Base-by-base conservation (phyloP, 2,329 filamentous ascomycete species). In the Arthroderma sp. region DNA sequence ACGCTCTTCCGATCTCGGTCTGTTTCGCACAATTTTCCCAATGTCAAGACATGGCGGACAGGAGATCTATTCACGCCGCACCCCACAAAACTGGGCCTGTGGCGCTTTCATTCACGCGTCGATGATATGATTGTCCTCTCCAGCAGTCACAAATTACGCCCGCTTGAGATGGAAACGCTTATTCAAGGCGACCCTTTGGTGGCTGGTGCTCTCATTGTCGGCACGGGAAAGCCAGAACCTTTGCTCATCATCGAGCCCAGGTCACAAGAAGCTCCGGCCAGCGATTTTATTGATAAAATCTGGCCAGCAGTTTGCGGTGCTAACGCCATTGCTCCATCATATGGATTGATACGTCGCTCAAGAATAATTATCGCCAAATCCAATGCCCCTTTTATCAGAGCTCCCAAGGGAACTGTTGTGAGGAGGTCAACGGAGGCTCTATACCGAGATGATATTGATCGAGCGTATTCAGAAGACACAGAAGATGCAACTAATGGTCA, bases 221-320 rank as follows among this genome's bases (percentile, higher is more conserved):
- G 62, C 4, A 62, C 61, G 56, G 58, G 57, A 9, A 57, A 58
- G 23, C 59, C 62, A 11, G 58, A 62, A 53, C 57, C 62, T 3
- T 53, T 59, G 23, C 57, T 63, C 8, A 49, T 63, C n/a, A 56
- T 63, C n/a, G 62, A 63, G 33, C 62, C 61, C 7, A 28, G 15
- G 7, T 15, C 11, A 17, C 17, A 15, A 4, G 44, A 17, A 28
- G 21, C 6, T 15, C 17, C 21, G 15, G 15, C 17, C 43, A 61
- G 59, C 19, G 61, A 61, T 21, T 61, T 61, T 9, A 58, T 62
- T 13, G 60, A 62, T 39, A 33, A 58, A 23, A 61, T 62, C 19
- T 62, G 61, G 61, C 61, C 61, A 7, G 52, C 53, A 1, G 55
- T 62, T 21, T 54, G 41, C 1, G 15, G 59, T 39, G 61, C 61